These are phyloP conservation scores for Diaporthe helianthi DNA, from an alignment of 2,329 filamentous ascomycete species.

Conservation along the genomic window DNA sequence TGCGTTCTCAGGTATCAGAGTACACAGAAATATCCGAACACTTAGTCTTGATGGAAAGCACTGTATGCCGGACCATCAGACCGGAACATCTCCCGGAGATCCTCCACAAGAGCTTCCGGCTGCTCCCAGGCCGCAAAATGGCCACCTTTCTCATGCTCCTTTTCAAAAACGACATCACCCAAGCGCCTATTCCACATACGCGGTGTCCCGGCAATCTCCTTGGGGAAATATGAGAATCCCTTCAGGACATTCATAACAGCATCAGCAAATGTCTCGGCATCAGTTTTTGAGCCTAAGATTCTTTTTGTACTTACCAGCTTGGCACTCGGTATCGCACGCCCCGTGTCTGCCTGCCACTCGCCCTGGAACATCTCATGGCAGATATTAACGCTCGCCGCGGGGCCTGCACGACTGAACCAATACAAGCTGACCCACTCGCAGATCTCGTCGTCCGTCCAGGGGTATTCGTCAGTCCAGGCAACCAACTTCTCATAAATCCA, in stretches of 20 bases:
- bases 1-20: no score
- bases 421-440: conserved; percentile 79
- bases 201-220: conserved; percentile 62
- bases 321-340: conserved; percentile 46
- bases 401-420: conserved; percentile 72
- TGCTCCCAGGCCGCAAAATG: conserved; percentile 69
- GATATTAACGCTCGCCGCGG: conserved; percentile 70
- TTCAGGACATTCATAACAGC: neutral
- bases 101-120: conserved; percentile 60
- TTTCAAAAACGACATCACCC: conserved; percentile 65
- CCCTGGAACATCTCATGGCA: conserved; percentile 68
- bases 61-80: neutral
- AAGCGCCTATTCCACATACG: conserved; percentile 62
- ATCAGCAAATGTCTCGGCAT: neutral
- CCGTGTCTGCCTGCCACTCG: conserved; percentile 27
- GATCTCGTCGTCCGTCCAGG: conserved; percentile 79
- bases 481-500: conserved; percentile 86
- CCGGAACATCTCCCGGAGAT: conserved; percentile 65
- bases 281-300: no score
- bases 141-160: conserved; percentile 56
- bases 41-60: neutral
- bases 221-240: conserved; percentile 55
- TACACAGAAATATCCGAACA: no score
- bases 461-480: conserved; percentile 76
- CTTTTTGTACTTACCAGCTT: conserved; percentile 13